phyloP scores from a whole-genome alignment of 2,329 filamentous ascomycete genomes.

The Xylariaceae sp. region DNA sequence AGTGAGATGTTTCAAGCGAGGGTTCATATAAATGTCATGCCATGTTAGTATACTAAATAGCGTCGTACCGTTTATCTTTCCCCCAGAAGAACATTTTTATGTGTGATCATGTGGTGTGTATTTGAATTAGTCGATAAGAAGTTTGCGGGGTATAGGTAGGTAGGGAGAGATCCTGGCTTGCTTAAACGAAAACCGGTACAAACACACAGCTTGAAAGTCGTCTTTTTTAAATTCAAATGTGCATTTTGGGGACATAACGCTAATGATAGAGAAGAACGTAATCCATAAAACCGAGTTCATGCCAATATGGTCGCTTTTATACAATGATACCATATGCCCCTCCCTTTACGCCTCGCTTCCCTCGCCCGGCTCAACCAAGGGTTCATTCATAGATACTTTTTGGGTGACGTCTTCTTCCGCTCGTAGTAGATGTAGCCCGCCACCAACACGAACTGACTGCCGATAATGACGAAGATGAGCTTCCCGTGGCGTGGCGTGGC shows the following conservation, averaged over 20 bases:
- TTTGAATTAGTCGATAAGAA: no score
- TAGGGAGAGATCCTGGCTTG: no score
- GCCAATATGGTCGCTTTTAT: constrained; percentile 22
- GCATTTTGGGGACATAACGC: not conserved
- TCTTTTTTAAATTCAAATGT: not conserved
- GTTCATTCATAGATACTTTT: constrained; percentile 78
- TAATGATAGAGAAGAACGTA: not conserved
- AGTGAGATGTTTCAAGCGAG: not conserved
- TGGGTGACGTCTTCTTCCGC: constrained; percentile 78
- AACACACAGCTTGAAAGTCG: not conserved
- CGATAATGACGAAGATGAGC: constrained; percentile 74
- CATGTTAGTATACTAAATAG: no score
- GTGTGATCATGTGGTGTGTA: no score
- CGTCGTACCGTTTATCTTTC: no score
- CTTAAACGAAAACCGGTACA: not conserved
- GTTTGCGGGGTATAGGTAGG: constrained; percentile 12
- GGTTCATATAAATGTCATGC: no score
- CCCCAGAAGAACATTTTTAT: no score
- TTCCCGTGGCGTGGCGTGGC: constrained; percentile 57
- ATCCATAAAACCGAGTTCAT: constrained; percentile 17
- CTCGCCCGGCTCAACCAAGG: not conserved
- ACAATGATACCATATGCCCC: constrained; percentile 9
- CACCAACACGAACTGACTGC: constrained; percentile 74
- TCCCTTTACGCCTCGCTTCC: constrained; percentile 12
- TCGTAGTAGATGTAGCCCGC: constrained; percentile 80